Evolutionary conservation across 192 early-diverging fungal species (phyloP).

Genomic region (Spinellus fusiger): DNA sequence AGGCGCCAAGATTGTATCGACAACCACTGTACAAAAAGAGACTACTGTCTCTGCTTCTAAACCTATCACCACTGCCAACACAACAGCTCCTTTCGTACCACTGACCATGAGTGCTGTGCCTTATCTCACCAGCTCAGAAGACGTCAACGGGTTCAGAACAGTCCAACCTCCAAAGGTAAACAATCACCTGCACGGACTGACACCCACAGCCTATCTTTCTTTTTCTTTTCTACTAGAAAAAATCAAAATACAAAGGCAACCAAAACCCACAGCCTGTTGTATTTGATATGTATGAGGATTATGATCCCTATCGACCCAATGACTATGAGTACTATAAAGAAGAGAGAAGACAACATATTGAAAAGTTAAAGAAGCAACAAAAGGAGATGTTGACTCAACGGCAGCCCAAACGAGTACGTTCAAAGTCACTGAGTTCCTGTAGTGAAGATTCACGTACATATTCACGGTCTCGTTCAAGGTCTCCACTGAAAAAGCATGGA

Average conservation of each 20-base stretch:
- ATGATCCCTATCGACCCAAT: conserved; percentile 66
- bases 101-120: background rate
- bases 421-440: conserved; percentile 21
- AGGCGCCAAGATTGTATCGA: conserved; percentile 24
- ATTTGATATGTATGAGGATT: conserved; percentile 45
- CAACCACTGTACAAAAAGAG: conserved; percentile 15
- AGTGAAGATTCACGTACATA: conserved; percentile 9
- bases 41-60: conserved; percentile 1
- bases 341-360: conserved; percentile 44
- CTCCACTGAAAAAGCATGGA: background rate
- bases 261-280: conserved; percentile 20
- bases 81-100: background rate
- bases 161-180: conserved; percentile 31
- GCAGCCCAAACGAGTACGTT: conserved; percentile 10
- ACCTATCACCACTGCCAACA: background rate
- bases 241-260: conserved; percentile 20
- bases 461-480: conserved; percentile 24
- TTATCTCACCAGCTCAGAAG: conserved; percentile 13
- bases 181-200: background rate
- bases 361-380: conserved; percentile 24
- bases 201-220: background rate
- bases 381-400: conserved; percentile 16
- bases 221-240: conserved; percentile 13
- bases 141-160: conserved; percentile 32
- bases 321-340: conserved; percentile 66